Conservation (phyloP, 768 basidiomycete genomes). For the Collybia sordida region DNA sequence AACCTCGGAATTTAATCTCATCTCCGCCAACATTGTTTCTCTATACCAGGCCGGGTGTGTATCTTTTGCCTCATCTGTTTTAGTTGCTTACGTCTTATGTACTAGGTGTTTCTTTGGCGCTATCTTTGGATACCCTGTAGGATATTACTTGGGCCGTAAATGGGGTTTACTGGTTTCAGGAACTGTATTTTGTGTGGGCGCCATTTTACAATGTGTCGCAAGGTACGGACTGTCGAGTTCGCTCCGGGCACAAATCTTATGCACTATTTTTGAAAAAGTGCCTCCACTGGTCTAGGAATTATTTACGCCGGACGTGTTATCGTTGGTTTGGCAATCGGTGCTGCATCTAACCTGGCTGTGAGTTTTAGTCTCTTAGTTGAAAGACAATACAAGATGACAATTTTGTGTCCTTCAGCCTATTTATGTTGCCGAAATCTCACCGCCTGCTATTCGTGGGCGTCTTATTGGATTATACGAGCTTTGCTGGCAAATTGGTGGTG, state of each 20-base stretch:
- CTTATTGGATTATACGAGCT: constrained; percentile 49
- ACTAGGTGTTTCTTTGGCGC: constrained; percentile 38
- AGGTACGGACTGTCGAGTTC: constrained; percentile 15
- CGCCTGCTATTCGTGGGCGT: constrained; percentile 44
- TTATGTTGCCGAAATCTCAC: constrained; percentile 44
- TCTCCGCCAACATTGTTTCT: constrained; percentile 46
- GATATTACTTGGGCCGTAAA: constrained; percentile 38
- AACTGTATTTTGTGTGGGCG: constrained; percentile 40
- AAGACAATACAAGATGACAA: neutral
- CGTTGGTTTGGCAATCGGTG: constrained; percentile 40
- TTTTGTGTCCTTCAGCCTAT: constrained; percentile 26
- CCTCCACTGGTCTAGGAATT: constrained; percentile 31
- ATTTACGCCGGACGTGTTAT: constrained; percentile 43
- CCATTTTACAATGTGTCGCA: constrained; percentile 32
- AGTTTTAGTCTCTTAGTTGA: constrained; percentile 1
- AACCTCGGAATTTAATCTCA: constrained; percentile 25
- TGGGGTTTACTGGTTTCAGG: constrained; percentile 29
- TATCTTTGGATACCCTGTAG: constrained; percentile 33
- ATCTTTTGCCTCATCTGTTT: neutral
- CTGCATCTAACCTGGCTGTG: constrained; percentile 32
- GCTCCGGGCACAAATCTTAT: neutral
- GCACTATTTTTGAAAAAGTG: constrained; percentile 10
- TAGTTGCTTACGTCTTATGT: neutral
- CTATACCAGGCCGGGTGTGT: constrained; percentile 42
- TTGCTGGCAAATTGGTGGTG: constrained; percentile 47